A percentile compares a stretch with the other conserved stretches of the same genome.
Conservation (phyloP, 1,284 basidiomycete genomes). For the Fomitopsis schrenkii region DNA sequence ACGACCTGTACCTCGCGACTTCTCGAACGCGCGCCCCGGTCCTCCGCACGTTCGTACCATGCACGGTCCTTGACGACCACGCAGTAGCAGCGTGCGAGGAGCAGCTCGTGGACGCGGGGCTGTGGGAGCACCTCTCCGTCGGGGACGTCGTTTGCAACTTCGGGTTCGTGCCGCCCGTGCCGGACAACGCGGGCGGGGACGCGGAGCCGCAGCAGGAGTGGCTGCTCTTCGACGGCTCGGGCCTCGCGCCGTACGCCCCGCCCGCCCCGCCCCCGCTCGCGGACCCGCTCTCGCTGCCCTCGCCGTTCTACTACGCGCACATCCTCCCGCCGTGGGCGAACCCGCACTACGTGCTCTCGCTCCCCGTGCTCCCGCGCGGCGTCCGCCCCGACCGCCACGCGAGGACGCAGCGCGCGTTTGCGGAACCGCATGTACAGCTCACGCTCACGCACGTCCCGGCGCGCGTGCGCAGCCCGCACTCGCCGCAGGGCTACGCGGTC, state of each 20-base stretch:
- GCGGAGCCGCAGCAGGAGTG: conserved; percentile 33
- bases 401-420: neutral
- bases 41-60: conserved; percentile 71
- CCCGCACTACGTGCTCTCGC: conserved; percentile 41
- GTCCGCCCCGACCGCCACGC: neutral
- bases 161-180: conserved; percentile 51
- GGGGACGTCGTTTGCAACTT: conserved; percentile 78
- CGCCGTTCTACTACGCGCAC: conserved; percentile 70
- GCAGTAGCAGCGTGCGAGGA: conserved; percentile 55
- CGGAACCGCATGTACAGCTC: conserved; percentile 30
- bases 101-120: conserved; percentile 54
- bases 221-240: conserved; percentile 65
- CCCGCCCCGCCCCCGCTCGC: conserved; percentile 47
- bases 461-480: conserved; percentile 52
- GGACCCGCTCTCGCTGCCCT: conserved; percentile 57
- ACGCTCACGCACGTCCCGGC: conserved; percentile 38
- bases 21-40: conserved; percentile 66
- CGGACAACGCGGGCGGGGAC: conserved; percentile 20
- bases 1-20: conserved; percentile 58
- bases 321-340: conserved; percentile 49
- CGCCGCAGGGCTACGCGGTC: conserved; percentile 48
- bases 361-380: conserved; percentile 34
- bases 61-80: conserved; percentile 45
- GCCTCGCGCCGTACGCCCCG: conserved; percentile 53
- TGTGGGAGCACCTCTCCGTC: conserved; percentile 67